Conservation (phyloP, 2,329 filamentous ascomycete genomes). For the Teratosphaeria pseudoeucalypti region DNA sequence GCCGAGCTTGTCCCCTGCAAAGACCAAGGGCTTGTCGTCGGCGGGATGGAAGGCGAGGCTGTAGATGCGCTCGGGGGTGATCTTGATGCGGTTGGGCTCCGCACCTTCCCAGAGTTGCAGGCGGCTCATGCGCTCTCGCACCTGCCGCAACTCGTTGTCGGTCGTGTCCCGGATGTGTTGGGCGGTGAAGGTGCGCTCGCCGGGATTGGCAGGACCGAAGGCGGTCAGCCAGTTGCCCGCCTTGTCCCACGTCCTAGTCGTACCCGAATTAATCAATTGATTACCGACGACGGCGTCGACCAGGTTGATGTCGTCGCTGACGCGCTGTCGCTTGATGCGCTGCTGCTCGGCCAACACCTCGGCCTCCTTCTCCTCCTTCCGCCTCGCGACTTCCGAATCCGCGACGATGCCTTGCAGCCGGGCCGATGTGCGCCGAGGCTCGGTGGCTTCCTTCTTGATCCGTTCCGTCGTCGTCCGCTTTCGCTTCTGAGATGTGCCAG, state of each 20-base stretch:
- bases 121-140: conserved; percentile 67
- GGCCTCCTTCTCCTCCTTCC: conserved; percentile 57
- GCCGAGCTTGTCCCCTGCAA: conserved; percentile 90
- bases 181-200: conserved; percentile 75
- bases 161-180: conserved; percentile 71
- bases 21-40: conserved; percentile 73
- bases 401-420: conserved; percentile 53
- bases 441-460: conserved; percentile 46
- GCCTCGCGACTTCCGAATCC: conserved; percentile 56
- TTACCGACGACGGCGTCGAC: conserved; percentile 67
- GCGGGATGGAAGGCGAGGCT: conserved; percentile 81
- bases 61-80: conserved; percentile 81
- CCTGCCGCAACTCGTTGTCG: conserved; percentile 60
- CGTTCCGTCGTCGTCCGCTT: conserved; percentile 30
- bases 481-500: conserved; percentile 21
- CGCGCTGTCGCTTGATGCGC: conserved; percentile 51
- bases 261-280: too few species aligned
- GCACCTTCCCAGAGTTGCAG: conserved; percentile 75
- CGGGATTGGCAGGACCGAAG: conserved; percentile 65
- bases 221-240: conserved; percentile 56
- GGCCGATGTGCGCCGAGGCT: conserved; percentile 51
- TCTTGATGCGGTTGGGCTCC: conserved; percentile 77
- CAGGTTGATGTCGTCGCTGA: conserved; percentile 60
- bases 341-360: conserved; percentile 47
- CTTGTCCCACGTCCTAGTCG: conserved; percentile 53